A percentile compares a stretch with the other conserved stretches of the same genome.
These are phyloP conservation scores for Camellia oleifera DNA, from an alignment of 179 eudicot species.

Conservation along the genomic window DNA sequence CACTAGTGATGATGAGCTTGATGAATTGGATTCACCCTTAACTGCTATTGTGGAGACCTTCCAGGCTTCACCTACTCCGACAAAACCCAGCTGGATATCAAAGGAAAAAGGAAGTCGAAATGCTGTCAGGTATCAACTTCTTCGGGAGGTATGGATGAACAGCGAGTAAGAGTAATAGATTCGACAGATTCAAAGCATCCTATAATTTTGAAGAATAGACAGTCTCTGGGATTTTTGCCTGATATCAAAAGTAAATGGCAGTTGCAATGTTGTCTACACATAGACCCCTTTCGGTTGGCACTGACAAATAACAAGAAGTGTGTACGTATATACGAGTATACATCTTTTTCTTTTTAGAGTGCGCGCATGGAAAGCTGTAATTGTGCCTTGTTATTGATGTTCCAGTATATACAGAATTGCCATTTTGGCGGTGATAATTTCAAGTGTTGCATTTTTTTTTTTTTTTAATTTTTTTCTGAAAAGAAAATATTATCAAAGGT, in stretches of 20 bases:
- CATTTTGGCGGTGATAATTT: no score
- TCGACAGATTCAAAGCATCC: not conserved
- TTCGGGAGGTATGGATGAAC: slow-evolving; percentile 69
- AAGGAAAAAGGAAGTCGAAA: slow-evolving; percentile 47
- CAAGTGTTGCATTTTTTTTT: no score
- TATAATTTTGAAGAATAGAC: not conserved
- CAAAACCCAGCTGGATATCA: slow-evolving; percentile 48
- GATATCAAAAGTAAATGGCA: not conserved
- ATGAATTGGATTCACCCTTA: slow-evolving; percentile 66
- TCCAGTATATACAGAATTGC: no score
- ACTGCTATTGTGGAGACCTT: slow-evolving; percentile 40
- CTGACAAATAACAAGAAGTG: slow-evolving; percentile 24
- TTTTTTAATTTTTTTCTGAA: no score
- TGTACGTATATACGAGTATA: not conserved
- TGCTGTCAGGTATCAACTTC: slow-evolving; percentile 66
- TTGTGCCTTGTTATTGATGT: no score
- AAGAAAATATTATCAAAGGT: no score
- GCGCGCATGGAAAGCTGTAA: no score
- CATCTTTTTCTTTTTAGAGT: no score
- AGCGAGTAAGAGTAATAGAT: slow-evolving; percentile 12
- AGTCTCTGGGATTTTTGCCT: slow-evolving; percentile 16
- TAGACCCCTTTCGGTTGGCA: slow-evolving; percentile 22
- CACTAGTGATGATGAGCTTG: slow-evolving; percentile 93
- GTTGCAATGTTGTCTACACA: not conserved
- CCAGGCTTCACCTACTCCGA: slow-evolving; percentile 36